Evolutionary conservation across 1,284 basidiomycete genomes (phyloP), one percentile per base, ranked within the genome.

Genomic region (Pyrrhoderma noxium): DNA sequence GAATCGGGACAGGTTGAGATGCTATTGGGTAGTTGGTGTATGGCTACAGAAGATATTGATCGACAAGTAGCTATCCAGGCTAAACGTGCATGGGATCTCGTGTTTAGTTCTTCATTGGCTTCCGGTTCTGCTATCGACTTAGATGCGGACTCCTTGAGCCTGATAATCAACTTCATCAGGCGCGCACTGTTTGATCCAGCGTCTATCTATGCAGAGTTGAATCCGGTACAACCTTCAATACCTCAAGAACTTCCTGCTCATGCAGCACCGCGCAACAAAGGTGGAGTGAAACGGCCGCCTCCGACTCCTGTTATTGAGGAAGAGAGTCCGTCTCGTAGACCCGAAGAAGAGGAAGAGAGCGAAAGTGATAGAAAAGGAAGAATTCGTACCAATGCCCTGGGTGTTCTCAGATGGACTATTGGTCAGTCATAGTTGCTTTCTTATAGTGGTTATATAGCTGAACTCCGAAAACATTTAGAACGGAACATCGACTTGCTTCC

Each of bases 1-100:
- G 68, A 74, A 9, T 59, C 70, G 23, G 70, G 75, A 49, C 84
- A 91, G 58, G 65, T 79, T n/a, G 77, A 86, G 44, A 76, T 75
- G 36, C 73, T 93, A 27, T 66, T 94, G 0, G 93, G 90, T 0
- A 79, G 87, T 5, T 95, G 91, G 91, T 79, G 74, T 53, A 75
- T 91, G 58, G 73, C 81, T 2, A 74, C 80, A 16, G 76, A 85
- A 62, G 92, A 94, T 58, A 67, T 80, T 19, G 91, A 93, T 60
- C 74, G 82, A 14, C 67, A 70, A 2, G 82, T 91, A 14, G 67
- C 80, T 2, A 59, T 64, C 0, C 63, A 70, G 14, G 81, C 82
- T 0, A 63, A 65, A 13, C 71, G 71, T 49, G 72, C 79, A 9
- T 89, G 86, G 85, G 65, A 64, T 11, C 64, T 70, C 5, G 60